These are phyloP conservation scores for Spatholobus suberectus DNA, from an alignment of 306 rosid species.

Conservation along the genomic window DNA sequence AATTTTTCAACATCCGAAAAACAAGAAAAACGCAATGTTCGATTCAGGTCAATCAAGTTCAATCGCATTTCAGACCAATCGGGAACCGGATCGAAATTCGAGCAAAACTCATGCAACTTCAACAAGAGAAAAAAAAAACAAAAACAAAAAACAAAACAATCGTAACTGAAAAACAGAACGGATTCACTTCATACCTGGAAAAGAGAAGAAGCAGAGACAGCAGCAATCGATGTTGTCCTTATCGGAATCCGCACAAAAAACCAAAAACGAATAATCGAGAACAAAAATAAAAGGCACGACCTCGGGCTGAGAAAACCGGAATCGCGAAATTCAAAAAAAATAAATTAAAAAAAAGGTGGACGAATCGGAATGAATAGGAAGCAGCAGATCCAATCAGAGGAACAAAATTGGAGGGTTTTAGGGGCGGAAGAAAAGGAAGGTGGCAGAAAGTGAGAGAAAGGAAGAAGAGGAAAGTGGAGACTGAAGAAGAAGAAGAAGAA, in stretches of 20 bases:
- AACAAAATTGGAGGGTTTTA: slow-evolving; percentile 35
- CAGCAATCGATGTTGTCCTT: slow-evolving; percentile 22
- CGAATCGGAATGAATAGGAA: slow-evolving; percentile 39
- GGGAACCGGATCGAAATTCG: slow-evolving; percentile 57
- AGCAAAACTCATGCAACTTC: neutral
- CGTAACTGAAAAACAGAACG: neutral
- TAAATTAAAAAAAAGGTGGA: slow-evolving; percentile 9
- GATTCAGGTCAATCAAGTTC: slow-evolving; percentile 38
- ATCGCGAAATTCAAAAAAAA: slow-evolving; percentile 32
- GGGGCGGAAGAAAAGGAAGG: slow-evolving; percentile 46
- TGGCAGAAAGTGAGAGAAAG: slow-evolving; percentile 59
- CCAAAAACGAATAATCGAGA: neutral
- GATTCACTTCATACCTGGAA: slow-evolving; percentile 39
- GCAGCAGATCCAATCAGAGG: slow-evolving; percentile 65
- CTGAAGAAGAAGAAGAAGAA: slow-evolving; percentile 46
- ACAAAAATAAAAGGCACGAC: neutral
- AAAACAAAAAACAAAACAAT: neutral
- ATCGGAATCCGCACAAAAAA: slow-evolving; percentile 24
- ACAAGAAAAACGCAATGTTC: slow-evolving; percentile 3
- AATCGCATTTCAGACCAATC: slow-evolving; percentile 47
- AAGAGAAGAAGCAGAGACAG: slow-evolving; percentile 26
- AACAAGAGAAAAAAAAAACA: neutral
- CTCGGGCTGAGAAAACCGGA: slow-evolving; percentile 37
- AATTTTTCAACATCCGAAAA: slow-evolving; percentile 39
- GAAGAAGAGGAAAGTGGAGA: slow-evolving; percentile 40